A percentile compares a stretch with the other conserved stretches of the same genome.
Conservation (phyloP, 2,329 filamentous ascomycete species). For the Neophaeococcomyces aloes region DNA sequence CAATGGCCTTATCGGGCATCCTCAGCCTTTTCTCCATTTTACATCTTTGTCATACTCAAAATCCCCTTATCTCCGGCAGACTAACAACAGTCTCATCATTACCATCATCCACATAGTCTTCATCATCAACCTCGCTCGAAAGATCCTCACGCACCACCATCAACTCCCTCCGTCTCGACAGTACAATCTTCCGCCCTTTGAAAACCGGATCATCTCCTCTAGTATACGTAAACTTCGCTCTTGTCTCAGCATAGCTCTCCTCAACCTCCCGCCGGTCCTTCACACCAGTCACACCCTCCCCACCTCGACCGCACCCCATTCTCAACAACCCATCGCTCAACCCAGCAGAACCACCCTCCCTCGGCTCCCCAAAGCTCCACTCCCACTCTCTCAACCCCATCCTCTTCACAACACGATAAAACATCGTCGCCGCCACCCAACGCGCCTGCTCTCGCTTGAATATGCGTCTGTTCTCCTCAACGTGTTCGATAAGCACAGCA, state of each 20-base stretch:
- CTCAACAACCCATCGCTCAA: not conserved
- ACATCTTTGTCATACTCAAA: no score
- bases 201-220: not conserved
- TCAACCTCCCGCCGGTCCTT: not conserved
- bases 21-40: no score
- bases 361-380: not conserved
- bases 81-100: no score
- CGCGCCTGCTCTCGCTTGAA: no score
- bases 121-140: not conserved
- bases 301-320: not conserved
- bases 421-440: not conserved
- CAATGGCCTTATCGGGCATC: no score
- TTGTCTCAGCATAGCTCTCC: not conserved
- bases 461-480: no score
- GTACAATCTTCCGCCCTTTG: not conserved
- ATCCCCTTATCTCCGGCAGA: no score
- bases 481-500: no score
- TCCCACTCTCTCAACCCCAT: slow-evolving; percentile 4
- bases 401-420: not conserved
- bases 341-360: not conserved
- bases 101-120: not conserved
- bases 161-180: not conserved
- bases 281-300: not conserved
- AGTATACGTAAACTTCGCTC: not conserved
- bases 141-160: no score